Conservation (phyloP, 1,284 basidiomycete genomes). For the Pseudozyma sp. region DNA sequence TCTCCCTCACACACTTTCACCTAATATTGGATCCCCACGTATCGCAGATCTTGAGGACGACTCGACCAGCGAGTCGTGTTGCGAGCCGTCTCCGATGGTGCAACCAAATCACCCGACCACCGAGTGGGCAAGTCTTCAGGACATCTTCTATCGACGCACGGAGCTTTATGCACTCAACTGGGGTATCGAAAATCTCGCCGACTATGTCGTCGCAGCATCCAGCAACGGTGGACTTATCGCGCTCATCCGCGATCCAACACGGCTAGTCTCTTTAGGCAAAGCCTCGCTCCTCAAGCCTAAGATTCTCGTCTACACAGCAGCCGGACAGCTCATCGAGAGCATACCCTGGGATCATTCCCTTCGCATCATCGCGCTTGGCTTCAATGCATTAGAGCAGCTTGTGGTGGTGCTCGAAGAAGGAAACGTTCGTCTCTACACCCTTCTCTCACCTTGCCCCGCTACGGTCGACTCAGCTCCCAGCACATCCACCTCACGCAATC, state of each 20-base stretch:
- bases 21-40: too few species aligned
- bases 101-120: slow-evolving; percentile 48
- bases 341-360: slow-evolving; percentile 79
- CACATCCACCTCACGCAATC: slow-evolving; percentile 23
- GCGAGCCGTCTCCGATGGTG: slow-evolving; percentile 20
- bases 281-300: slow-evolving; percentile 77
- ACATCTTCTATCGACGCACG: slow-evolving; percentile 74
- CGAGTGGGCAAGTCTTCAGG: slow-evolving; percentile 63
- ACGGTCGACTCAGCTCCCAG: slow-evolving; percentile 16
- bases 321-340: slow-evolving; percentile 70
- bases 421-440: slow-evolving; percentile 86
- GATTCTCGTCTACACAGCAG: slow-evolving; percentile 72
- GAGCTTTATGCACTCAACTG: slow-evolving; percentile 86
- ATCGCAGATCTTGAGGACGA: neutral
- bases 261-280: slow-evolving; percentile 80
- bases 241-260: slow-evolving; percentile 85
- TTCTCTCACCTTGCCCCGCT: slow-evolving; percentile 69
- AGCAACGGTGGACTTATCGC: slow-evolving; percentile 88
- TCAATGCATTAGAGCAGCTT: slow-evolving; percentile 82
- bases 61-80: neutral
- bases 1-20: neutral
- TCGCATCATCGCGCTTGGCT: slow-evolving; percentile 82
- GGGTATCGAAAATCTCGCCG: slow-evolving; percentile 81
- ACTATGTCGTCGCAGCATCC: slow-evolving; percentile 84
- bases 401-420: slow-evolving; percentile 92